Percentiles rank a stretch among this genome's conserved stretches.
Conservation (phyloP, 2,329 filamentous ascomycete genomes). For the Pestalotiopsis sp. region DNA sequence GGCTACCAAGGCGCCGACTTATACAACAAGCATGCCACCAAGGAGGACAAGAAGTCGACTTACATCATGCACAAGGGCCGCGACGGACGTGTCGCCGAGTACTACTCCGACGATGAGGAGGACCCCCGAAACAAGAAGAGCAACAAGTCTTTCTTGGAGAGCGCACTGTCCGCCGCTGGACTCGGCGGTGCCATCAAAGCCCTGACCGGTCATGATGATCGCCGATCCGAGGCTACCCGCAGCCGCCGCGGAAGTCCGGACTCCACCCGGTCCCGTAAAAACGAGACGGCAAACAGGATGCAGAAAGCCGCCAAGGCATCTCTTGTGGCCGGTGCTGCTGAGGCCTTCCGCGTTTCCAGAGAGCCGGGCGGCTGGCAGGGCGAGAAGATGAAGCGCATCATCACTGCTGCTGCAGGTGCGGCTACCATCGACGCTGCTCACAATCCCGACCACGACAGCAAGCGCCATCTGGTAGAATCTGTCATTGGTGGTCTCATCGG, state of each 20-base stretch:
- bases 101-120: slow-evolving; percentile 59
- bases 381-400: slow-evolving; percentile 85
- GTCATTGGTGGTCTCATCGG: slow-evolving; percentile 86
- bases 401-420: slow-evolving; percentile 83
- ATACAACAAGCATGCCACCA: slow-evolving; percentile 59
- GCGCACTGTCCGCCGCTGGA: slow-evolving; percentile 60
- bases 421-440: slow-evolving; percentile 82
- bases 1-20: slow-evolving; percentile 64
- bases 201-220: slow-evolving; percentile 45
- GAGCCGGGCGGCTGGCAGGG: slow-evolving; percentile 88
- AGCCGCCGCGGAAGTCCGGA: slow-evolving; percentile 37
- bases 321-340: slow-evolving; percentile 83
- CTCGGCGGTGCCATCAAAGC: slow-evolving; percentile 63
- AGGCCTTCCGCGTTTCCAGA: slow-evolving; percentile 88
- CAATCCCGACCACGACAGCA: slow-evolving; percentile 71
- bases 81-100: slow-evolving; percentile 51
- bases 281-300: slow-evolving; percentile 55
- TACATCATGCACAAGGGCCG: slow-evolving; percentile 54
- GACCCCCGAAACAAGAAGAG: slow-evolving; percentile 57
- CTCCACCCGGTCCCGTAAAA: slow-evolving; percentile 47
- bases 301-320: slow-evolving; percentile 91
- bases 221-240: slow-evolving; percentile 25
- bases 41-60: slow-evolving; percentile 55
- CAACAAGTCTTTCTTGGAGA: slow-evolving; percentile 65
- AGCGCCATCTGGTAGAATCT: slow-evolving; percentile 80